phyloP scores from a whole-genome alignment of 257 asterid genomes.

The Solanum stenotomum region DNA sequence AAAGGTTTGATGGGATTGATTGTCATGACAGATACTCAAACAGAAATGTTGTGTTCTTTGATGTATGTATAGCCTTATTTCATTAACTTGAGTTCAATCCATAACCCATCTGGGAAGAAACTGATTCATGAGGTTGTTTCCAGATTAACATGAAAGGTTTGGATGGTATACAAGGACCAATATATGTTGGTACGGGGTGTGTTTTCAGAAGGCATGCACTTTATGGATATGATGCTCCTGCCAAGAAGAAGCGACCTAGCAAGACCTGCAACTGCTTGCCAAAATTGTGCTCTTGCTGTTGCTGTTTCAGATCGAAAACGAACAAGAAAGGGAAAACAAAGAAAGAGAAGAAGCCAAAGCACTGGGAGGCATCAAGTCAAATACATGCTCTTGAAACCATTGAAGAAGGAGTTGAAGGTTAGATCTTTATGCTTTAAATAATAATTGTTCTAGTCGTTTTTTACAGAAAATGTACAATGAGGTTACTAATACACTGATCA shows the following conservation, averaged over 20 bases:
- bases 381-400: conserved; percentile 88
- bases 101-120: background rate
- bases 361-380: conserved; percentile 80
- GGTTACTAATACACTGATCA: background rate
- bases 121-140: conserved; percentile 11
- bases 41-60: conserved; percentile 81
- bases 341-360: conserved; percentile 57
- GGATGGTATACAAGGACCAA: conserved; percentile 97
- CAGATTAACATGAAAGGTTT: conserved; percentile 97
- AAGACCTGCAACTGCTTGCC: conserved; percentile 91
- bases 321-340: conserved; percentile 44
- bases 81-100: background rate
- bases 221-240: conserved; percentile 77
- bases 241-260: conserved; percentile 66
- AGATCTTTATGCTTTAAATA: background rate
- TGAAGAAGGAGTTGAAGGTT: conserved; percentile 79
- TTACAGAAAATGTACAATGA: background rate
- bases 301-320: conserved; percentile 39
- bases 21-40: conserved; percentile 83
- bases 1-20: conserved; percentile 92
- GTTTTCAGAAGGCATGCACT: conserved; percentile 89
- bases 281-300: conserved; percentile 67
- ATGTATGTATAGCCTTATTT: conserved; percentile 43
- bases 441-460: background rate
- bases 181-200: conserved; percentile 90